These are phyloP conservation scores for Zymoseptoria crescenta DNA, from an alignment of 2,329 filamentous ascomycete genomes.

Conservation along the genomic window DNA sequence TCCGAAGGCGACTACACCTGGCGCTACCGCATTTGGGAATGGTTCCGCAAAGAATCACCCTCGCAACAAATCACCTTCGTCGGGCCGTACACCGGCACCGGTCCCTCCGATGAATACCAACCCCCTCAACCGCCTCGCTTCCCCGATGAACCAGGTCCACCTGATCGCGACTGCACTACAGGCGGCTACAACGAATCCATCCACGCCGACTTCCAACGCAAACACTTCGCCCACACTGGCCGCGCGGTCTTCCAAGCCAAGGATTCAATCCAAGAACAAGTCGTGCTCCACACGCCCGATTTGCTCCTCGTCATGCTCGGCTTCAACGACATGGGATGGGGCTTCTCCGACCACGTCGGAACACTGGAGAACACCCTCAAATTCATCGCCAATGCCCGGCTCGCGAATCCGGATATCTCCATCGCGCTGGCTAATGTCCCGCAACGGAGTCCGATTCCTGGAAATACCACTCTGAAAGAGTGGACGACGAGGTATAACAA, in stretches of 20 bases:
- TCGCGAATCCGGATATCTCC: constrained; percentile 19
- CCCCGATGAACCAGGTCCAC: constrained; percentile 5
- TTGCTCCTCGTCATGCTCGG: constrained; percentile 20
- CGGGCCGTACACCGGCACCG: constrained; percentile 33
- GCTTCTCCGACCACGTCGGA: constrained; percentile 14
- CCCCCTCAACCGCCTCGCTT: constrained; percentile 10
- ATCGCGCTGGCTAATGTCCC: constrained; percentile 19
- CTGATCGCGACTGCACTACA: constrained; percentile 3
- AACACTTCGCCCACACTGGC: constrained; percentile 22
- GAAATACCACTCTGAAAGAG: constrained; percentile 14
- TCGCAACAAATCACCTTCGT: constrained; percentile 26
- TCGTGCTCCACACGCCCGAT: constrained; percentile 28
- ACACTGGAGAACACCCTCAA: constrained; percentile 19
- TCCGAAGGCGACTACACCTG: constrained; percentile 37
- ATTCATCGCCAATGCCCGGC: constrained; percentile 28
- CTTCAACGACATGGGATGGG: constrained; percentile 23
- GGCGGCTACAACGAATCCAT: constrained; percentile 30
- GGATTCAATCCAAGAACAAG: constrained; percentile 22
- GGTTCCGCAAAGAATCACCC: constrained; percentile 26
- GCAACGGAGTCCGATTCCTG: constrained; percentile 13
- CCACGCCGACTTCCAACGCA: constrained; percentile 17
- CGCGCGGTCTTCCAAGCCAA: constrained; percentile 29
- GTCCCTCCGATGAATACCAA: constrained; percentile 29
- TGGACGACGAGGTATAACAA: constrained; percentile 17
- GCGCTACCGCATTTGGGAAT: constrained; percentile 38